Conservation (phyloP, 768 basidiomycete genomes). For the Tubosaeta sp. region DNA sequence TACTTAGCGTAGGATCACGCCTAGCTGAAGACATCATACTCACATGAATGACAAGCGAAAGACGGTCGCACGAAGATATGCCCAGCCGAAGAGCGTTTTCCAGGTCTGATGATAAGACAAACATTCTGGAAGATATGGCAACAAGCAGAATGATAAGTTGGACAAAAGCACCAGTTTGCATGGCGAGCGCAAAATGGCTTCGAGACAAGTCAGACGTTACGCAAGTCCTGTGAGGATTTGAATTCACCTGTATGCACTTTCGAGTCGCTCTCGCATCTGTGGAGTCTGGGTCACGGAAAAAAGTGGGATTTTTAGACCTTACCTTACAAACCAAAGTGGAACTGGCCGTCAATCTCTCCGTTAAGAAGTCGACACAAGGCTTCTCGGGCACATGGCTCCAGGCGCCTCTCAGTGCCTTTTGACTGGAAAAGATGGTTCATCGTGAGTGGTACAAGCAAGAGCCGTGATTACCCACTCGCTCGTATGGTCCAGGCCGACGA, state of each 20-base stretch:
- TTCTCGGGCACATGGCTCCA: slow-evolving; percentile 60
- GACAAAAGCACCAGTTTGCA: slow-evolving; percentile 73
- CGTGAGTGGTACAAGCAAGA: neutral
- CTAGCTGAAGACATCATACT: slow-evolving; percentile 3
- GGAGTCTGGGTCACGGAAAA: slow-evolving; percentile 1
- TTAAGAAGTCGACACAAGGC: slow-evolving; percentile 30
- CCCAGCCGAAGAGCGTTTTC: slow-evolving; percentile 33
- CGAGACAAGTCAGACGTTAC: neutral
- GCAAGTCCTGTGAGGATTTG: neutral
- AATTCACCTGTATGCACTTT: slow-evolving; percentile 53
- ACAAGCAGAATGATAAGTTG: slow-evolving; percentile 60
- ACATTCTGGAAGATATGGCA: slow-evolving; percentile 59
- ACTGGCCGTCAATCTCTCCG: slow-evolving; percentile 35
- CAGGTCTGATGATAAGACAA: slow-evolving; percentile 42
- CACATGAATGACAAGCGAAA: slow-evolving; percentile 33
- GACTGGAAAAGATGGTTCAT: slow-evolving; percentile 31
- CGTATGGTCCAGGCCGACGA: slow-evolving; percentile 25
- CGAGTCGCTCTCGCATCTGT: slow-evolving; percentile 45
- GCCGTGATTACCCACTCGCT: slow-evolving; percentile 16
- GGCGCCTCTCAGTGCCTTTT: slow-evolving; percentile 50
- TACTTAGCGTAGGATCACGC: slow-evolving; percentile 3
- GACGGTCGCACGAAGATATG: slow-evolving; percentile 23
- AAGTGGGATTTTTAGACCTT: slow-evolving; percentile 3
- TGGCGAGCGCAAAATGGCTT: slow-evolving; percentile 58
- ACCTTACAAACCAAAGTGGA: slow-evolving; percentile 46